Evolutionary conservation across 352 stramenopile genomes (phyloP).

Genomic region (Phytophthora colocasiae): DNA sequence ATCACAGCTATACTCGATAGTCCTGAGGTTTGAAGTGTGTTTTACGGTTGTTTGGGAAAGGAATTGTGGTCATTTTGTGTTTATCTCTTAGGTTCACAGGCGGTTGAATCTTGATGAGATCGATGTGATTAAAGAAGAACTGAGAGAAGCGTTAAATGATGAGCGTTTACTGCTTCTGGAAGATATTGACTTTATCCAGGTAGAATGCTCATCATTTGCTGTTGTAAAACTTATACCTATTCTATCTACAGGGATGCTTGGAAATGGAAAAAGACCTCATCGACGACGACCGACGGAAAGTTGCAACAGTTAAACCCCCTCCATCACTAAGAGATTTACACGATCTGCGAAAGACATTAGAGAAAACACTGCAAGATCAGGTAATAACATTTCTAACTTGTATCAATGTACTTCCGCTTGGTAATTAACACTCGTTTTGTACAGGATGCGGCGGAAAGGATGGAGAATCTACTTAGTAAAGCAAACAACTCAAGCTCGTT

Average conservation of each 20-base stretch:
- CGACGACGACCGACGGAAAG: slow-evolving; percentile 69
- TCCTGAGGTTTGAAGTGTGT: slow-evolving; percentile 43
- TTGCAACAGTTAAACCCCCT: slow-evolving; percentile 40
- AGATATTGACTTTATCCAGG: slow-evolving; percentile 89
- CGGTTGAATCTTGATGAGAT: slow-evolving; percentile 77
- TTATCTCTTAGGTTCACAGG: slow-evolving; percentile 40
- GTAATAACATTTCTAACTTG: slow-evolving; percentile 20
- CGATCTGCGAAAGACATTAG: slow-evolving; percentile 59
- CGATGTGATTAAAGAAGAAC: slow-evolving; percentile 67
- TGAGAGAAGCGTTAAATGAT: slow-evolving; percentile 63
- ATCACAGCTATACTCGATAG: slow-evolving; percentile 68
- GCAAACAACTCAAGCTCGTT: slow-evolving; percentile 23
- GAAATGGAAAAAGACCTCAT: slow-evolving; percentile 90
- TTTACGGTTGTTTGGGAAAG: not conserved
- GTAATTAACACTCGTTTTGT: too few species aligned
- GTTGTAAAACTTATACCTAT: too few species aligned
- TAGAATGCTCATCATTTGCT: slow-evolving; percentile 12
- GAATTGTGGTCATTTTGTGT: too few species aligned
- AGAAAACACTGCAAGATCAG: slow-evolving; percentile 71
- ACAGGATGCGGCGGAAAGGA: slow-evolving; percentile 43
- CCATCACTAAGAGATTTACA: slow-evolving; percentile 74
- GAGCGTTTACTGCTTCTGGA: slow-evolving; percentile 73
- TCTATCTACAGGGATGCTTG: slow-evolving; percentile 58
- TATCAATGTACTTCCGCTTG: too few species aligned
- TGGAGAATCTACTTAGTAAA: slow-evolving; percentile 56